phyloP scores from a whole-genome alignment of 176 grass and related monocot genomes.

The Pontederia paniculata region DNA sequence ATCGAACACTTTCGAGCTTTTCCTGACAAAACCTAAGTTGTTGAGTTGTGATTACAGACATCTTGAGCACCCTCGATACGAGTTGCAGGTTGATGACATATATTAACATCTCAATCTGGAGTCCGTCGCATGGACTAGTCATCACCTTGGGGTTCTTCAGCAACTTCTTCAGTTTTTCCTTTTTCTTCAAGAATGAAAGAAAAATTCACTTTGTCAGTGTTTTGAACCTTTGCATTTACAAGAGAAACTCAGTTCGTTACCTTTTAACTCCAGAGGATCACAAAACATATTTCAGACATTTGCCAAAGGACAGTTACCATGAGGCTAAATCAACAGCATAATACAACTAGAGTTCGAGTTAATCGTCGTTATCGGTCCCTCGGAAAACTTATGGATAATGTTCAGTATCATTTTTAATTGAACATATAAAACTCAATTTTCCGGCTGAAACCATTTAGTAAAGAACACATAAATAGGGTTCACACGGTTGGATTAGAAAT shows the following conservation, averaged over 20 bases:
- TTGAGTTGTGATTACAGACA: conserved; percentile 11
- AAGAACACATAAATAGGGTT: too few species aligned
- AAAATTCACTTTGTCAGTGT: neutral
- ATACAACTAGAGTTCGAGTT: too few species aligned
- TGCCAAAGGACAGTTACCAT: neutral
- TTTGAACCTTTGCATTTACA: neutral
- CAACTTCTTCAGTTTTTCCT: neutral
- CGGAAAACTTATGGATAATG: too few species aligned
- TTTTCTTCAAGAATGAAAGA: neutral
- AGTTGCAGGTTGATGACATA: neutral
- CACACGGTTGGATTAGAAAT: too few species aligned
- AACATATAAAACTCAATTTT: too few species aligned
- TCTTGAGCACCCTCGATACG: conserved; percentile 6
- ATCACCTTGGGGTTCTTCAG: neutral
- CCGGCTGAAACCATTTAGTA: too few species aligned
- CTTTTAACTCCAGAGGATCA: neutral
- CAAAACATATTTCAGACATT: neutral
- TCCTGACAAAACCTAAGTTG: neutral
- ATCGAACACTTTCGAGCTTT: neutral
- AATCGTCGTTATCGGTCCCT: too few species aligned
- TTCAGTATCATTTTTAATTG: too few species aligned
- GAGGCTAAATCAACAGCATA: too few species aligned
- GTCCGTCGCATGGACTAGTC: neutral
- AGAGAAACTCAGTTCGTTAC: neutral
- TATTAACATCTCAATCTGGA: conserved; percentile 4